Percentiles rank a stretch among this genome's conserved stretches.
These are phyloP conservation scores for Yamadazyma tumulicola DNA, from an alignment of 805 yeast genomes.

Conservation along the genomic window DNA sequence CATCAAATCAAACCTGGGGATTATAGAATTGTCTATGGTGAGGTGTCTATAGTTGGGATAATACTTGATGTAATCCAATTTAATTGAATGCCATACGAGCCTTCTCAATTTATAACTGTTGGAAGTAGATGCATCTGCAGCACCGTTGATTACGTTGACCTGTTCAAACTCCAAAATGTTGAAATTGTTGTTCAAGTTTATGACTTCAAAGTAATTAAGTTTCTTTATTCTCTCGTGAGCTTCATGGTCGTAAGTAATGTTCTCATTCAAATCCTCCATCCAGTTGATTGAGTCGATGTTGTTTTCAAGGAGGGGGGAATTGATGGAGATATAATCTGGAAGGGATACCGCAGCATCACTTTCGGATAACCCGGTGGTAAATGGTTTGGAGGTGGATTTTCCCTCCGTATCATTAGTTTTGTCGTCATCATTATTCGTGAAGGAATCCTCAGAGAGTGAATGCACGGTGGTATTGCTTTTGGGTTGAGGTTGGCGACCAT, in stretches of 20 bases:
- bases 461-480: too few relatives aligned
- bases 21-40: constrained; percentile 1
- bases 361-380: background rate
- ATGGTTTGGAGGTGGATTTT: background rate
- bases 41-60: constrained; percentile 8
- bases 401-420: background rate
- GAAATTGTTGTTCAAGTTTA: constrained; percentile 18
- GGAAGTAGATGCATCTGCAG: constrained; percentile 2
- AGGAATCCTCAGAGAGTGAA: too few relatives aligned
- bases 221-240: constrained; percentile 6
- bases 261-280: constrained; percentile 13
- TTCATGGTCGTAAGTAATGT: constrained; percentile 10
- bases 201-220: constrained; percentile 23
- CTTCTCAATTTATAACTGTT: constrained; percentile 28
- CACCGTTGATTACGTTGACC: constrained; percentile 1
- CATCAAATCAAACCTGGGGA: constrained; percentile 3
- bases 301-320: too few relatives aligned
- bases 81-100: constrained; percentile 29
- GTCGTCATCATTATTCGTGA: background rate
- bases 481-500: background rate
- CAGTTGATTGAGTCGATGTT: constrained; percentile 9
- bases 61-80: constrained; percentile 16
- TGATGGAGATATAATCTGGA: constrained; percentile 1
- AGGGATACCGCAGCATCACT: background rate
- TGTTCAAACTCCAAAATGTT: constrained; percentile 21